Base-by-base conservation (phyloP, 2,329 filamentous ascomycete genomes). In the Trichoderma sp. region DNA sequence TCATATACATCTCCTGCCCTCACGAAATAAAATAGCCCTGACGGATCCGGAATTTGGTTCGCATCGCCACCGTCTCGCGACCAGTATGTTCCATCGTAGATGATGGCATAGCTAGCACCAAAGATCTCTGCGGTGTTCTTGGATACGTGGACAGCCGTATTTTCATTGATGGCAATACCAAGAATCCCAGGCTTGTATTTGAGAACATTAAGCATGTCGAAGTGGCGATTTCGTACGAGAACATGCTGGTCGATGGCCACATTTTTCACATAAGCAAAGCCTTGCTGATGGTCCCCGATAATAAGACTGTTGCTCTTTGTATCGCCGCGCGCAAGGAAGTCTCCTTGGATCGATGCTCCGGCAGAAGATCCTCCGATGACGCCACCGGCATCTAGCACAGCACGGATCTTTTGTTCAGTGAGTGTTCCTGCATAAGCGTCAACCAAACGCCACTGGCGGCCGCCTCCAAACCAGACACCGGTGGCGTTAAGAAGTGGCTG, bases 201-300 rank as follows among this genome's bases (percentile, higher is more conserved):
- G 53, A 68, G 55, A 3, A 68, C 53, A 26, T 68, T 47, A 3
- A 68, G 17, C 65, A 68, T 68, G 12, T 68, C 65, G 6, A 68
- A 68, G 2, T 68, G 65, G 3, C 65, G 34, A 61, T 68, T 68
- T 4, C 65, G 65, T 20, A 68, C 65, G 6, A 68, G 55, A 6
- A 68, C 65, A n/a, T 68, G 65, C 11, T 68, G 65, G 15, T 68
- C 65, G 26, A 68, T 68, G n/a, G 65, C 65, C 34, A 68, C 65
- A 5, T 68, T 68, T 4, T 68, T 68, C 11, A 68, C 53, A 59
- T 68, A 68, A 12, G 65, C 65, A 17, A 68, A 68, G 36, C 65
- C 65, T 20, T 68, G 65, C 15, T 68, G 65, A 26, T 68, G 65
- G 57, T 68, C 65, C 17, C 65, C 65, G 34, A 68, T 68, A 12